A percentile compares a stretch with the other conserved stretches of the same genome.
phyloP scores from a whole-genome alignment of 371 early-diverging fungal genomes.

The Globomyces sp. region DNA sequence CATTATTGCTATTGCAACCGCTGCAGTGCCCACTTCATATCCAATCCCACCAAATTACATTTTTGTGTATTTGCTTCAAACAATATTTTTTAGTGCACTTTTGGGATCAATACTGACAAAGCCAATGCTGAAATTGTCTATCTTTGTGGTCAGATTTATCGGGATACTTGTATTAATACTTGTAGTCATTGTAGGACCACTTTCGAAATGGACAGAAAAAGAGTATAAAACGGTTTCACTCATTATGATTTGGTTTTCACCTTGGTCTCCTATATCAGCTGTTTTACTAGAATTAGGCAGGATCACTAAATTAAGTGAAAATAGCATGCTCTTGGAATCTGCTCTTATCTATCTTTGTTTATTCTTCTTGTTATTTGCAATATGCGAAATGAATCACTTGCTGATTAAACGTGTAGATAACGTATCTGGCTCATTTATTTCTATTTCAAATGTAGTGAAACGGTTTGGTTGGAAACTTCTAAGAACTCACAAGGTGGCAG shows the following conservation, averaged over 20 bases:
- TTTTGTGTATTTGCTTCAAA: not conserved
- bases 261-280: not conserved
- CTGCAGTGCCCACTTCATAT: not conserved
- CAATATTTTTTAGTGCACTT: slow-evolving; percentile 1
- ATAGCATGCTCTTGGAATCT: not conserved
- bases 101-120: not conserved
- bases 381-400: slow-evolving; percentile 1
- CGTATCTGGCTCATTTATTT: not conserved
- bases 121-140: not conserved
- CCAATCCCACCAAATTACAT: not conserved
- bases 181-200: not conserved
- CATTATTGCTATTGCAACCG: not conserved
- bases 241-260: slow-evolving; percentile 1
- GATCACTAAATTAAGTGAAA: not conserved
- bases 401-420: not conserved
- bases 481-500: not conserved
- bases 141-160: not conserved
- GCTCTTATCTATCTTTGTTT: not conserved
- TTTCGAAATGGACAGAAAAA: not conserved
- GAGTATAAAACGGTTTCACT: slow-evolving; percentile 4
- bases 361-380: not conserved
- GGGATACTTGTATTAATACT: not conserved
- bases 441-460: not conserved
- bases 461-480: slow-evolving; percentile 2
- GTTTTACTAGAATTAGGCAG: not conserved